Evolutionary conservation across 1,284 basidiomycete species (phyloP).

Genomic region (Neonothopanus nambi): DNA sequence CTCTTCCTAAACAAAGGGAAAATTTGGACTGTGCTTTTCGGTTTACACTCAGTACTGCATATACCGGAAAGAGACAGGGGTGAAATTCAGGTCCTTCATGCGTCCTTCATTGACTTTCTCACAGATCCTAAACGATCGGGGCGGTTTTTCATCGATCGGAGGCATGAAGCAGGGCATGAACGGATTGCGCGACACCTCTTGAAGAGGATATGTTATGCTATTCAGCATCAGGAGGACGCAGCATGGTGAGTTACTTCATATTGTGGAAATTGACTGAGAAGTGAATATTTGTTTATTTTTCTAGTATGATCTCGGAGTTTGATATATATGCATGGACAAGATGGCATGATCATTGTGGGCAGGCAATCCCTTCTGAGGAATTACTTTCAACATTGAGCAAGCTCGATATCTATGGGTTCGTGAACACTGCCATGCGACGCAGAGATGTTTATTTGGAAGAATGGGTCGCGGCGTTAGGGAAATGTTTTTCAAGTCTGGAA

Average conservation of each 20-base stretch:
- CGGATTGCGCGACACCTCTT: too few species aligned
- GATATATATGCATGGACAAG: neutral
- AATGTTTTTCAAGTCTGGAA: neutral
- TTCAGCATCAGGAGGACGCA: too few species aligned
- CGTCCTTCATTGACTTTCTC: constrained; percentile 12
- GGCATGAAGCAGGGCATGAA: too few species aligned
- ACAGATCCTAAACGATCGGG: neutral
- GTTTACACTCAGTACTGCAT: too few species aligned
- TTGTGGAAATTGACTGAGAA: too few species aligned
- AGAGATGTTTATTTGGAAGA: neutral
- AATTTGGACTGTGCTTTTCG: too few species aligned
- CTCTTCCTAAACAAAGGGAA: constrained; percentile 1
- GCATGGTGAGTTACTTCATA: too few species aligned
- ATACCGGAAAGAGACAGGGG: neutral
- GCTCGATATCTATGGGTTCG: neutral
- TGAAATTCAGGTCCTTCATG: neutral
- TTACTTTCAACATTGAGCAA: neutral
- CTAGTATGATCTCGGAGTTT: neutral
- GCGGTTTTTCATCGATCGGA: neutral
- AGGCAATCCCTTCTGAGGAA: neutral
- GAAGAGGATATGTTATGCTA: too few species aligned
- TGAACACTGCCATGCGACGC: neutral
- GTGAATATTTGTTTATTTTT: neutral
- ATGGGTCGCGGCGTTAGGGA: neutral
- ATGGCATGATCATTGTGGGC: neutral